A percentile compares a stretch with the other conserved stretches of the same genome.
Conservation (phyloP, 345 rosid genomes). For the Pugionium cornutum region DNA sequence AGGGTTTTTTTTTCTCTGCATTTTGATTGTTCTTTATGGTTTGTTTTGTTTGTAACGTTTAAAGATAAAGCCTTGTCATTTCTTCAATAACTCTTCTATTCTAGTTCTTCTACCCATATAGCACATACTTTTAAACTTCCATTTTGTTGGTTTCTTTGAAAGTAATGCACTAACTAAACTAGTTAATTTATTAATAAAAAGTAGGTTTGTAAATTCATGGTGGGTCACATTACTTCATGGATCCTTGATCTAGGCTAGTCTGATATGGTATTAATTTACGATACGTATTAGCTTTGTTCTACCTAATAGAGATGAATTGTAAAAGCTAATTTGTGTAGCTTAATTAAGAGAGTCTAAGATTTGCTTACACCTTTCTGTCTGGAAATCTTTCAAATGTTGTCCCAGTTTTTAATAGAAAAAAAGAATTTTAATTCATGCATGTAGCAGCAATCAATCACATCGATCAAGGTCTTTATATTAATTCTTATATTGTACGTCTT, state of each 20-base stretch:
- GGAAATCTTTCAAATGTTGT: conserved; percentile 28
- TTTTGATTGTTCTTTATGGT: conserved; percentile 31
- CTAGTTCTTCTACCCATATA: neutral
- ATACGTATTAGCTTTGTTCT: conserved; percentile 6
- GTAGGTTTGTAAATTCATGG: conserved; percentile 8
- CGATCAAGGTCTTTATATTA: neutral
- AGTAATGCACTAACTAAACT: conserved; percentile 37
- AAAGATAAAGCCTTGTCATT: conserved; percentile 41
- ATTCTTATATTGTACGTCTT: neutral
- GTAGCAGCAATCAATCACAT: conserved; percentile 18
- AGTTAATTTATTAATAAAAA: neutral
- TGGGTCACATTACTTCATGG: conserved; percentile 34
- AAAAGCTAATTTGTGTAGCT: neutral
- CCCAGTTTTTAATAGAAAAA: neutral
- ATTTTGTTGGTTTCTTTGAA: conserved; percentile 35
- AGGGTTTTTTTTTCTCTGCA: conserved; percentile 30
- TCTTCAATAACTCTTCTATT: conserved; percentile 24
- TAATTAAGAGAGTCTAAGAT: conserved; percentile 27
- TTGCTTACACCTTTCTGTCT: conserved; percentile 36
- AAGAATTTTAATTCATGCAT: conserved; percentile 17
- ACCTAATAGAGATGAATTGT: conserved; percentile 9
- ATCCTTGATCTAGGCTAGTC: conserved; percentile 28
- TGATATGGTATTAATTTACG: conserved; percentile 15
- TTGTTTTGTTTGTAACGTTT: conserved; percentile 29
- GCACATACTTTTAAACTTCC: conserved; percentile 16